These are phyloP conservation scores for Cryphonectria naterciae DNA, from an alignment of 2,329 filamentous ascomycete genomes.

Conservation along the genomic window DNA sequence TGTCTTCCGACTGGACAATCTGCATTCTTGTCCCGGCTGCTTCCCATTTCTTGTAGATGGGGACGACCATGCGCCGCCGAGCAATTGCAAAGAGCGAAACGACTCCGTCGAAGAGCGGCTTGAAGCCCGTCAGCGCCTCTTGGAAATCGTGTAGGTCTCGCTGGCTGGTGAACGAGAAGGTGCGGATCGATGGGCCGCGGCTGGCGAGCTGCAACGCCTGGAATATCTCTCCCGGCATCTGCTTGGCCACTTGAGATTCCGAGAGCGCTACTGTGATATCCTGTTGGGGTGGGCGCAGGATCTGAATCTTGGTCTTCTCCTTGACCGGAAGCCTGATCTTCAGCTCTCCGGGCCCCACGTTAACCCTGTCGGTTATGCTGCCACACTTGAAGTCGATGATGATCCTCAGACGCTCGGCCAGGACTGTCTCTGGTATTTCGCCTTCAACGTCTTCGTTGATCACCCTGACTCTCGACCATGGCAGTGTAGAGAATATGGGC, in stretches of 20 bases:
- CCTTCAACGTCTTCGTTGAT: slow-evolving; percentile 73
- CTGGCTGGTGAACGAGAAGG: slow-evolving; percentile 68
- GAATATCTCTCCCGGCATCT: slow-evolving; percentile 64
- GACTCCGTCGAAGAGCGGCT: slow-evolving; percentile 73
- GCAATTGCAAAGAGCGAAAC: slow-evolving; percentile 80
- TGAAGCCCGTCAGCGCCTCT: slow-evolving; percentile 76
- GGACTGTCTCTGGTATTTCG: slow-evolving; percentile 67
- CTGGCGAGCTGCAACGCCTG: slow-evolving; percentile 65
- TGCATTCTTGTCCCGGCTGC: slow-evolving; percentile 80
- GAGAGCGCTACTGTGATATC: slow-evolving; percentile 79
- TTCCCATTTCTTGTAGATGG: slow-evolving; percentile 94
- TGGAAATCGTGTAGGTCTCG: slow-evolving; percentile 79
- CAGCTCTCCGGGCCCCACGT: slow-evolving; percentile 76
- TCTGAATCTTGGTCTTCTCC: slow-evolving; percentile 63
- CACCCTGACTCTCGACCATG: slow-evolving; percentile 71
- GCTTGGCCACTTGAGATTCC: slow-evolving; percentile 65
- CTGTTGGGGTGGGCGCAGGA: slow-evolving; percentile 73
- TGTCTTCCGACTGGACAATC: slow-evolving; percentile 72
- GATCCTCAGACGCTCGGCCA: slow-evolving; percentile 76
- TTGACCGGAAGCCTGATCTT: slow-evolving; percentile 67
- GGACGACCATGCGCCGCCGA: slow-evolving; percentile 84
- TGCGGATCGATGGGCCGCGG: slow-evolving; percentile 68
- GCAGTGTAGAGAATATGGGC: slow-evolving; percentile 53
- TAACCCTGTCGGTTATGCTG: slow-evolving; percentile 81
- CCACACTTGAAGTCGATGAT: slow-evolving; percentile 77